Base-by-base conservation (phyloP, 2,329 filamentous ascomycete species). In the Pyrenochaeta sp. region DNA sequence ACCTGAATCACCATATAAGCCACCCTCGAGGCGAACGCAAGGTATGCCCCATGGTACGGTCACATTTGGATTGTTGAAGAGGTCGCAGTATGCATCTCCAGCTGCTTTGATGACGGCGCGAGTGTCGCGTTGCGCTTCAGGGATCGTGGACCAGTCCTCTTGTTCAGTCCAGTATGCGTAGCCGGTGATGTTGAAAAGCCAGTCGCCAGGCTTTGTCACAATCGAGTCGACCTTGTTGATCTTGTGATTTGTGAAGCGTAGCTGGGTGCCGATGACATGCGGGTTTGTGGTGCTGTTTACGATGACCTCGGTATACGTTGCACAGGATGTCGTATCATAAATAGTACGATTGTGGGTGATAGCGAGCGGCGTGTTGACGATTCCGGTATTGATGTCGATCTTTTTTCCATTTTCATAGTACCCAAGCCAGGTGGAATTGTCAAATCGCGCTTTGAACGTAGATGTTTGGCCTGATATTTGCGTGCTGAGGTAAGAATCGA, bases 241-340 rank as follows among this genome's bases (percentile, higher is more conserved):
- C 18, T 53, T 52, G 26, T 63, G 56, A 28, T 65, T 60, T 13
- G 56, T 44, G 31, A 60, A 57, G 23, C 49, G 48, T 3, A 65
- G 44, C 21, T 63, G 60, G 2, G 61, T 63, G 24, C 59, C 61
- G 31, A 65, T 63, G 17, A 61, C 56, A 38, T 63, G 49, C 10
- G 60, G 61, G 15, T 51, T 39, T 1, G 44, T 48, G 2, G 48
- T 46, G 39, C 44, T 54, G 39, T 56, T 56, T 4, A 61, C 51
- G 21, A 63, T 51, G 13, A 61, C 42, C 43, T 65, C 61, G 18
- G 59, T 63, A 43, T 51, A 63, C 11, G 59, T 63, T 4, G 56
- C 54, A 44, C 61, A 65, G 4, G 39, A 22, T 10, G 47, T 50
- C 4, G 51, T 53, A 39, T 65, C 61, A 51, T 56, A 55, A 23